Percentiles rank a stretch among this genome's conserved stretches.
These are phyloP conservation scores for Reticulomyxa filosa DNA, from an alignment of 78 protist genomes.

Conservation along the genomic window DNA sequence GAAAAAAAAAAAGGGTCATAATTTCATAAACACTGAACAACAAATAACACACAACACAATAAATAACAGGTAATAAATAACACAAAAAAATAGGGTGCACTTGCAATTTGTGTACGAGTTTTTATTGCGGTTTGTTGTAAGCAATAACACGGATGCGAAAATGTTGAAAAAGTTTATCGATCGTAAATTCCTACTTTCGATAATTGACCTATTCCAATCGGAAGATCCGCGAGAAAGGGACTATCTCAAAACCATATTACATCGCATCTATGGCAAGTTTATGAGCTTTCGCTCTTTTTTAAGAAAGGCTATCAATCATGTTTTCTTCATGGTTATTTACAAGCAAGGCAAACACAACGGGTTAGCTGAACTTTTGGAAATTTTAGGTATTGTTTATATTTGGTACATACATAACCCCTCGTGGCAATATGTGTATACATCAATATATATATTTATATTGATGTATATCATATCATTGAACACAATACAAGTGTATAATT, in stretches of 20 bases:
- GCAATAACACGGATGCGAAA: neutral
- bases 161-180: slow-evolving; percentile 32
- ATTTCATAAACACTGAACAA: no score
- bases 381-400: no score
- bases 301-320: slow-evolving; percentile 47
- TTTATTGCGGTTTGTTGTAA: slow-evolving; percentile 66
- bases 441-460: no score
- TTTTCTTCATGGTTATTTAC: slow-evolving; percentile 56
- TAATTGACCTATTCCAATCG: slow-evolving; percentile 67
- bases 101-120: slow-evolving; percentile 57
- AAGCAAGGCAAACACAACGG: slow-evolving; percentile 32
- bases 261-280: slow-evolving; percentile 60
- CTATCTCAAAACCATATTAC: slow-evolving; percentile 79
- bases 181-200: slow-evolving; percentile 29
- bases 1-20: no score
- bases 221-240: slow-evolving; percentile 93
- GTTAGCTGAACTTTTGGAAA: slow-evolving; percentile 69
- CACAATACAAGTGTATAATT: no score
- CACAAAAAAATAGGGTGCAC: no score
- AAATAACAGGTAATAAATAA: no score
- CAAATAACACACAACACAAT: no score
- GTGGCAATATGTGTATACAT: no score
- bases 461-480: no score
- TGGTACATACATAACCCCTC: no score
- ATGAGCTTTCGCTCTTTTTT: slow-evolving; percentile 28